Conservation (phyloP, 106 monocot species). For the Platanthera guangdongensis region DNA sequence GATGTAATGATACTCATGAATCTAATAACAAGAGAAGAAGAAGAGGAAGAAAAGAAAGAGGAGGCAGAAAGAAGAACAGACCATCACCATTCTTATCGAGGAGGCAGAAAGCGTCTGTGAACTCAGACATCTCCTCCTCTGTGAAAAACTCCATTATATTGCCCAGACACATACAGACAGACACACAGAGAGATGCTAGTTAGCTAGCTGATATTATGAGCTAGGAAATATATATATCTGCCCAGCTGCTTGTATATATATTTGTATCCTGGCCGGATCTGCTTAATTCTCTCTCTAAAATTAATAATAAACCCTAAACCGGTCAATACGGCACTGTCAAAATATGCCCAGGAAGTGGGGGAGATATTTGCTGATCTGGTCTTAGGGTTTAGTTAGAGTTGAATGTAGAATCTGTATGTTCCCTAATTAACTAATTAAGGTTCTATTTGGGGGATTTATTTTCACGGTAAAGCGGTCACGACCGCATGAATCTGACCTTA, state of each 20-base stretch:
- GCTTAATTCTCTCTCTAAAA: too few relatives aligned
- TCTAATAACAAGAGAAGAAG: not conserved
- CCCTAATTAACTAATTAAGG: too few relatives aligned
- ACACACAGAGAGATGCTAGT: too few relatives aligned
- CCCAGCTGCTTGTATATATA: too few relatives aligned
- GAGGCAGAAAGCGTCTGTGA: conserved; percentile 71
- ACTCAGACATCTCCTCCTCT: conserved; percentile 57
- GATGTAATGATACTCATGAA: too few relatives aligned
- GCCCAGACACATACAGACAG: not conserved
- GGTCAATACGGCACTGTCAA: not conserved
- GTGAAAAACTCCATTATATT: conserved; percentile 41
- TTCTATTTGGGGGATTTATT: too few relatives aligned
- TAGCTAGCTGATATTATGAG: too few relatives aligned
- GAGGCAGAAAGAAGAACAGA: conserved; percentile 14
- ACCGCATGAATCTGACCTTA: too few relatives aligned
- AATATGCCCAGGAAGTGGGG: not conserved
- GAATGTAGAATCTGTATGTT: too few relatives aligned
- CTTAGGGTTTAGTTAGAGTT: not conserved
- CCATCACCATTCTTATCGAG: conserved; percentile 95
- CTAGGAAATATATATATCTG: too few relatives aligned
- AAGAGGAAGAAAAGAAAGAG: not conserved
- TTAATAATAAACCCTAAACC: not conserved
- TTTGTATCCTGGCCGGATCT: too few relatives aligned
- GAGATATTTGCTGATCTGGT: not conserved
- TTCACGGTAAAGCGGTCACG: too few relatives aligned